A percentile compares a stretch with the other conserved stretches of the same genome.
phyloP scores from a whole-genome alignment of 75 land plant species.

The Pseudotsuga menziesii region DNA sequence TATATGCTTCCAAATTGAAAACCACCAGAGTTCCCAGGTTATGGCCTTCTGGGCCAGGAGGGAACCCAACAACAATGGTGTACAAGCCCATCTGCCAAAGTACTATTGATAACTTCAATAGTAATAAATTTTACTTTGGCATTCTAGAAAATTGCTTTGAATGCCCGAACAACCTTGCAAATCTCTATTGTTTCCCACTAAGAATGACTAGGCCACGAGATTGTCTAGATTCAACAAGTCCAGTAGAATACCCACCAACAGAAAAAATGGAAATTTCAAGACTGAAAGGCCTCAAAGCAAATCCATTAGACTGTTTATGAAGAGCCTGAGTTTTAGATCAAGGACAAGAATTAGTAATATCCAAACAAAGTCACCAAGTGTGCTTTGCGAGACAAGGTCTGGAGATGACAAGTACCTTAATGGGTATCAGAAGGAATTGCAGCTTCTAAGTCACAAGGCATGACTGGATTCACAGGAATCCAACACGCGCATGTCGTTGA shows the following conservation, averaged over 20 bases:
- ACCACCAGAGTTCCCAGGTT: no score
- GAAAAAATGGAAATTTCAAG: background rate
- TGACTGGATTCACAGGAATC: no score
- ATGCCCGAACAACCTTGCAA: no score
- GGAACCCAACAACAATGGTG: no score
- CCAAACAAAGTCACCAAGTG: background rate
- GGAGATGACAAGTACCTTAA: background rate
- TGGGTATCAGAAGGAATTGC: background rate
- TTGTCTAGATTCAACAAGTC: background rate
- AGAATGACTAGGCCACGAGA: background rate
- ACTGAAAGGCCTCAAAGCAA: background rate
- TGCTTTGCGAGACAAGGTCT: background rate
- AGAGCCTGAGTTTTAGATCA: background rate
- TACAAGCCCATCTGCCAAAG: no score
- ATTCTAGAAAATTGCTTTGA: no score
- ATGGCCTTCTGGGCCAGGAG: no score
- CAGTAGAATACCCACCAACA: background rate
- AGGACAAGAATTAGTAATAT: background rate
- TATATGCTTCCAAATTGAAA: no score
- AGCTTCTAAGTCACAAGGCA: no score
- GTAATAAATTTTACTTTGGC: no score
- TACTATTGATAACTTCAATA: no score
- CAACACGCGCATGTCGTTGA: no score
- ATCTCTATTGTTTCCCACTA: background rate
- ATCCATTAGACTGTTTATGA: background rate